Evolutionary conservation across 768 basidiomycete species (phyloP), one percentile per base, ranked within the genome.

Genomic region (Omphalotus guepiniiformis): DNA sequence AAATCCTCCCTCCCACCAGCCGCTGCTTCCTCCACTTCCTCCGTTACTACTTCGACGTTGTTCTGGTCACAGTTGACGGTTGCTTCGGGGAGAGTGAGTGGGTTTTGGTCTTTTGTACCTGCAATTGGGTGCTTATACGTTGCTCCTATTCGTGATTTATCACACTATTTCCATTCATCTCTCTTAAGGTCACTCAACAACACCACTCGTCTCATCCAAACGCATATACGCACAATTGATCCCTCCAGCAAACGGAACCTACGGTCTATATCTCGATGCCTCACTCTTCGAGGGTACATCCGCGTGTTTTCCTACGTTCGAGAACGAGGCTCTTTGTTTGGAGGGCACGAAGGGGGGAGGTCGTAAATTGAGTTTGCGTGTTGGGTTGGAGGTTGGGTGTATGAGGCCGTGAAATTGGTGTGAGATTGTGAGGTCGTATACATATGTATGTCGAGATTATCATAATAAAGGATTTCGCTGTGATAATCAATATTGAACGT

Each of bases 301-400:
- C 1, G 88, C 91, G 2, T 72, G 72, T 0, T 93, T 92, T 57
- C 85, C 83, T 1, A 93, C 93, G 1, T 97, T 93, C 62, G 81
- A 76, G 29, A 98, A 99, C 58, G 86, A 88, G 26, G 79, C 88
- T 0, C 65, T 95, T 13, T 94, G 90, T 60, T 70, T 74, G 0
- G 59, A 55, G n/a, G 71, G 74, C 0, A 59, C 67, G 0, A 67
- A 65, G 38, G 71, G 68, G 46, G 78, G 75, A 2, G 69, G 72
- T n/a, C 68, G 70, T 6, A 75, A 76, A 6, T 64, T 71, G n/a
- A 97, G 96, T 55, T 91, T 94, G 59, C 92, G 92, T 63, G 85
- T 95, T 0, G 93, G 87, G 12, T 63, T 98, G 45, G 94, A 97
- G 59, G 90, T 93, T 0, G 96, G 94, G 94, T 85, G 79, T 3